Base-by-base conservation (phyloP, 805 yeast species). In the Starmerella tilneyi region DNA sequence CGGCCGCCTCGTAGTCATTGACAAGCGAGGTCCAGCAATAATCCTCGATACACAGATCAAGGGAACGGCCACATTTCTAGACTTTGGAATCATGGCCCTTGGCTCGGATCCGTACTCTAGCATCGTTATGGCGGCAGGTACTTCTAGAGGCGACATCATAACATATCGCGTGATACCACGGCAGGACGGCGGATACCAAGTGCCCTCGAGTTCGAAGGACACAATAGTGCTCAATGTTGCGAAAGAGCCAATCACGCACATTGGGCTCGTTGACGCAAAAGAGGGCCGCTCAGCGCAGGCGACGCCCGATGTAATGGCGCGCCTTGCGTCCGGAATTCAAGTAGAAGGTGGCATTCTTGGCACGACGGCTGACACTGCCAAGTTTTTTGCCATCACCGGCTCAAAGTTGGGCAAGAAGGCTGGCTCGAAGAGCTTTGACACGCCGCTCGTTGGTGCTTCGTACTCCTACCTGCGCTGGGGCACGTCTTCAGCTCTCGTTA, bases 1-100 rank as follows among this genome's bases (percentile, higher is more conserved):
- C 22, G 96, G 97, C n/a, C 70, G 76, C 28, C 50, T 89, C 15
- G 63, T 80, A 2, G 77, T 89, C 0, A 65, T 88, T 47, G 96
- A 89, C 63, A 69, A 83, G 45, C 70, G 96, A 20, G 67, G 78
- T 3, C 88, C 88, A 0, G 85, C 84, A 0, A 63, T 79, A 6
- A 79, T 82, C 22, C 67, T 65, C 48, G 68, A 72, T 41, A 68
- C 36, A 22, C 39, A 41, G 5, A 35, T 47, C 34, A 44, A 45
- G 41, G 56, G 54, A 15, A 32, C 46, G 5, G 73, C 80, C 2
- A 80, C 94, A 0, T 58, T 73, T 1, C 60, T 84, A 41, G 86
- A 84, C 52, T 84, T 88, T 60, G 73, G 88, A 0, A 79, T 83
- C 20, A 74, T 82, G 70, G 75, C 75, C 28, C 67, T 73, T 42